Evolutionary conservation across 495 filamentous ascomycete genomes (phyloP).

Genomic region (Polyplosphaeria fusca): DNA sequence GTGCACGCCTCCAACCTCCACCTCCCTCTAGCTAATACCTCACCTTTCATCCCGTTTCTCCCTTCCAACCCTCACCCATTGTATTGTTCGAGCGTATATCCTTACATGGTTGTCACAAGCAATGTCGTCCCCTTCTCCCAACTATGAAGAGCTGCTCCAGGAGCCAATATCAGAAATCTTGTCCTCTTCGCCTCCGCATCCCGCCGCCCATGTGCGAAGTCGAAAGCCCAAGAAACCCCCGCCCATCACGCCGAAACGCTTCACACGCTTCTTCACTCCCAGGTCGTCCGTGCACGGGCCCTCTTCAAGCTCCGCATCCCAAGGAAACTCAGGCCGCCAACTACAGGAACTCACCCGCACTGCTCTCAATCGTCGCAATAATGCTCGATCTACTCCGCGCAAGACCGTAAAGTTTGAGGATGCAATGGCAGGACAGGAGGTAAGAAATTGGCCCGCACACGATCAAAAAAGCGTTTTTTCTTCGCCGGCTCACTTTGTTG

Average conservation of each 20-base stretch:
- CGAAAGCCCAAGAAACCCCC: conserved; percentile 42
- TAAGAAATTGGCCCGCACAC: too few relatives aligned
- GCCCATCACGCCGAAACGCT: conserved; percentile 50
- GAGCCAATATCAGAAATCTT: conserved; percentile 27
- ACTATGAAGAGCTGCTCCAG: background rate
- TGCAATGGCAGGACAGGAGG: conserved; percentile 3
- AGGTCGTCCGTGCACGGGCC: conserved; percentile 43
- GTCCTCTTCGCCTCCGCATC: conserved; percentile 29
- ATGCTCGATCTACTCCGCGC: conserved; percentile 10
- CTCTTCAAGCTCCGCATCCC: conserved; percentile 48
- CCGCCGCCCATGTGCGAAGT: conserved; percentile 19
- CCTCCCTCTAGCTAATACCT: background rate
- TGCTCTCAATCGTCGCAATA: conserved; percentile 33
- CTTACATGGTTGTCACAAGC: too few relatives aligned
- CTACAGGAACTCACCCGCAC: conserved; percentile 63
- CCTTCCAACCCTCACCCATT: background rate
- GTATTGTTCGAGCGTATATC: too few relatives aligned
- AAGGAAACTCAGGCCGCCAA: conserved; percentile 50
- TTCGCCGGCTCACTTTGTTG: too few relatives aligned
- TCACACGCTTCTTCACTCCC: conserved; percentile 82
- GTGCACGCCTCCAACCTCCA: conserved; percentile 21
- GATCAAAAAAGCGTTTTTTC: too few relatives aligned
- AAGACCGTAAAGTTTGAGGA: conserved; percentile 35
- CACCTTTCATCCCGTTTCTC: background rate
- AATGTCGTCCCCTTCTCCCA: conserved; percentile 6